Evolutionary conservation across 345 rosid species (phyloP), one percentile per base, ranked within the genome.

Genomic region (Eucalyptus regnans): DNA sequence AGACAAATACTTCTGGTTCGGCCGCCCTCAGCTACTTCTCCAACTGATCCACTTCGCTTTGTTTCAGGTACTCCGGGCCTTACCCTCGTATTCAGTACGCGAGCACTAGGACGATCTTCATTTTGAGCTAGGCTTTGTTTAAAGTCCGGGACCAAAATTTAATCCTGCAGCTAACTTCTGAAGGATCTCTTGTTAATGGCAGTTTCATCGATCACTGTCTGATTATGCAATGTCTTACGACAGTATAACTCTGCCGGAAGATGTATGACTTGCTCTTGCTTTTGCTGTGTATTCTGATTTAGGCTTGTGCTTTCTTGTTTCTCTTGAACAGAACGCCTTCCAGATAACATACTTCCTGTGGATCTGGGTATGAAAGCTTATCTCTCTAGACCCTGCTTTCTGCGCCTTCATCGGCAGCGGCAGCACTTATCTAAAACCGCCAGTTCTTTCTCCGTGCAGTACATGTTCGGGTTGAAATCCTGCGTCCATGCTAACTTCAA

Each of bases 261-360:
- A 76, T 1, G 48, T 7, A 76, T 76, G 83, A 76, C 83, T 41
- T 41, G 83, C 83, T 10, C 83, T 37, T 17, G 27, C 27, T 71
- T 71, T 71, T 71, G 83, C 0, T 37, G 27, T 9, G 6, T 37
- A 20, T 18, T 71, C 46, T 71, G 83, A 71, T 71, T 37, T 71
- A 18, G 83, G 22, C 14, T 37, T 29, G 64, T 81, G 86, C 86
- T 41, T 81, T 89, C 86, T 7, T 12, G 3, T 50, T 83, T 44
- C 52, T 86, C 54, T 80, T 86, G 49, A 94, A 94, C 97, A 98
- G 99, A 98, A 96, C 46, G 99, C 99, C 13, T 97, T 98, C 93
- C 99, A 97, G 92, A 97, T 98, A 89, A 98, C 99, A 4, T 98
- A 97, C 89, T 97, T 97, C 96, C 89, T 96, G 33, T 98, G 99